Evolutionary conservation across 2,329 filamentous ascomycete genomes (phyloP).

Genomic region (Sclerotinia glacialis): DNA sequence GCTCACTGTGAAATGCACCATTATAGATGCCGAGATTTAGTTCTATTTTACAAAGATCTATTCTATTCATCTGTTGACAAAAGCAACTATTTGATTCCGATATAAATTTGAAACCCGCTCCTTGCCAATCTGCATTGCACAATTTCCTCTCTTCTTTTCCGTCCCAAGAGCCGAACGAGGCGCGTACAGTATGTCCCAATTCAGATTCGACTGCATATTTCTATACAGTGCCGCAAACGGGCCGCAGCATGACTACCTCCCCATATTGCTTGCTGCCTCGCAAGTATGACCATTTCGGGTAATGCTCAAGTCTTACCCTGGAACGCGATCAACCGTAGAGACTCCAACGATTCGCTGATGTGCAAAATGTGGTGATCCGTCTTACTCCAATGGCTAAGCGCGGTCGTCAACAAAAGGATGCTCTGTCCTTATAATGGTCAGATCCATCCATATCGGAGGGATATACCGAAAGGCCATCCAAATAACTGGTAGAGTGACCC

Average conservation of each 20-base stretch:
- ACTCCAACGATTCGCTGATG: background rate
- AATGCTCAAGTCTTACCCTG: conserved; percentile 3
- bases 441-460: conserved; percentile 12
- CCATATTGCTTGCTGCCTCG: conserved; percentile 13
- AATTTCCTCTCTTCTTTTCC: background rate
- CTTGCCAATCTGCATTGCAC: background rate
- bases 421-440: conserved; percentile 11
- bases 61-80: background rate
- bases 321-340: background rate
- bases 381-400: conserved; percentile 18
- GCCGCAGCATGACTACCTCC: conserved; percentile 22
- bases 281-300: conserved; percentile 11
- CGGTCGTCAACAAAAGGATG: background rate
- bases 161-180: background rate
- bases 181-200: conserved; percentile 13
- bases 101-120: background rate
- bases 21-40: background rate
- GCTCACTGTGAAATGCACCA: conserved; percentile 23
- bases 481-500: conserved; percentile 17
- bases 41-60: background rate
- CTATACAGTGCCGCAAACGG: conserved; percentile 29
- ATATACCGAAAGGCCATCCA: conserved; percentile 8
- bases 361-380: background rate
- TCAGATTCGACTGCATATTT: conserved; percentile 30
- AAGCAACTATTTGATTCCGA: background rate